Conservation (phyloP, 1,139 yeast genomes). For the Yamadazyma blattariae region DNA sequence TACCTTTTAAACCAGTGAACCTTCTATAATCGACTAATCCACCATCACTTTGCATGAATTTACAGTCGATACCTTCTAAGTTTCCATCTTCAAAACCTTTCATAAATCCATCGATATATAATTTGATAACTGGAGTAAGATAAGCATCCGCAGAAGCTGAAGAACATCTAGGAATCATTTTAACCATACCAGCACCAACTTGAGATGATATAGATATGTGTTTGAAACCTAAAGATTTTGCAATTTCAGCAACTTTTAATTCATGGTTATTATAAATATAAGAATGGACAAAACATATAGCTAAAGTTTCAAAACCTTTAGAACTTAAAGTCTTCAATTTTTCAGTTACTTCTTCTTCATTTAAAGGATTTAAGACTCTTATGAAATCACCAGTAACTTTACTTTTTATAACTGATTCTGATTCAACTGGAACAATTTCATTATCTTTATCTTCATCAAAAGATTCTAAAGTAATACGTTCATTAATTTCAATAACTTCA, state of each 20-base stretch:
- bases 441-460: slow-evolving; percentile 59
- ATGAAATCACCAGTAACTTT: slow-evolving; percentile 67
- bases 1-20: slow-evolving; percentile 50
- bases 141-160: slow-evolving; percentile 78
- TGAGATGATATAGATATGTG: slow-evolving; percentile 58
- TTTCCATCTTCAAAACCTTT: slow-evolving; percentile 17
- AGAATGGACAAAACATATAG: slow-evolving; percentile 66
- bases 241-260: slow-evolving; percentile 51
- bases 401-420: slow-evolving; percentile 10
- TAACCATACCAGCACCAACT: slow-evolving; percentile 73
- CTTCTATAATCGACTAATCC: slow-evolving; percentile 48
- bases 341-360: slow-evolving; percentile 34
- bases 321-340: slow-evolving; percentile 41
- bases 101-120: slow-evolving; percentile 59
- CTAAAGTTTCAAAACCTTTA: slow-evolving; percentile 60
- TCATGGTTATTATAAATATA: slow-evolving; percentile 74
- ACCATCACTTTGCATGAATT: slow-evolving; percentile 58
- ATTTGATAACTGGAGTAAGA: slow-evolving; percentile 66
- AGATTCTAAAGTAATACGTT: slow-evolving; percentile 67
- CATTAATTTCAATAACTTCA: slow-evolving; percentile 64
- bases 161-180: slow-evolving; percentile 65
- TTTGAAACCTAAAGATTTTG: slow-evolving; percentile 54
- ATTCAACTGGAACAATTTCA: slow-evolving; percentile 12
- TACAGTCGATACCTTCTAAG: slow-evolving; percentile 21
- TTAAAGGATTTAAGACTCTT: slow-evolving; percentile 48